A percentile compares a stretch with the other conserved stretches of the same genome.
Evolutionary conservation across 2,329 filamentous ascomycete species (phyloP).

Genomic region (Blastomyces gilchristii): DNA sequence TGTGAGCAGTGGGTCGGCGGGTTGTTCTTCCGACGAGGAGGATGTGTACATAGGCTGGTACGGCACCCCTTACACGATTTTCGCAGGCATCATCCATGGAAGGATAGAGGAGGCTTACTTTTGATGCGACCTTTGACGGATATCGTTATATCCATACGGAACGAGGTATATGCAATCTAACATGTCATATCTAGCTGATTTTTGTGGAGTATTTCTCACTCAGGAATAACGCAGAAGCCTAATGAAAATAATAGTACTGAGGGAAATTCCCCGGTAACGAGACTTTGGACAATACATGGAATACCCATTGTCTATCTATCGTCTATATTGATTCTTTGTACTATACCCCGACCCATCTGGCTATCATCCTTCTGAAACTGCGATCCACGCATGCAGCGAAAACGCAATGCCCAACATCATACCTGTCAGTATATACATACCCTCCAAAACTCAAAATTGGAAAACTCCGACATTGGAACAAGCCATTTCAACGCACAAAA

Average conservation of each 20-base stretch:
- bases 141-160: background rate
- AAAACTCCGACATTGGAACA: background rate
- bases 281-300: background rate
- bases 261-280: background rate
- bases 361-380: background rate
- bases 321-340: background rate
- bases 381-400: background rate
- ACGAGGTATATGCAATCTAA: background rate
- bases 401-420: background rate
- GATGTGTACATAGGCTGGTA: background rate
- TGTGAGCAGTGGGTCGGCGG: conserved; percentile 18
- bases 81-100: background rate
- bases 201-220: background rate
- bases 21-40: background rate
- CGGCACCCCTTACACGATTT: background rate
- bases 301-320: background rate
- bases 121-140: background rate
- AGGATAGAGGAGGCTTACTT: background rate
- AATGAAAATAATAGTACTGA: background rate
- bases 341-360: too few species aligned
- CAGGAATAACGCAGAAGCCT: background rate
- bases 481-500: background rate
- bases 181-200: background rate
- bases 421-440: background rate
- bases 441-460: background rate